Evolutionary conservation across 495 filamentous ascomycete species (phyloP).

Genomic region (Neurospora africana): DNA sequence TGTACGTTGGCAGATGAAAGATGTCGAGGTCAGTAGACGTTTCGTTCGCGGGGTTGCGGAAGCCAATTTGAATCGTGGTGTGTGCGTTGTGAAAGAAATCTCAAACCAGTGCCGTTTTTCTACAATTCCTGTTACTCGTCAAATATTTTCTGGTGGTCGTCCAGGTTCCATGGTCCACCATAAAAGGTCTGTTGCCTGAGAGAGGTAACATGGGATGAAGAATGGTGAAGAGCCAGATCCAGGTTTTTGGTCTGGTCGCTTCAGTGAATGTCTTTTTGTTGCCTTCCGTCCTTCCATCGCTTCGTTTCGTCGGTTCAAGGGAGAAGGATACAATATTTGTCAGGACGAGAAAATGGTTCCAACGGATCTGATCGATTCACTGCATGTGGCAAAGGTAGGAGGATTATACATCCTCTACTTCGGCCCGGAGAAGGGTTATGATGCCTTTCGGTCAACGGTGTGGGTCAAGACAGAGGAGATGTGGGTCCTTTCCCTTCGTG

Average conservation of each 20-base stretch:
- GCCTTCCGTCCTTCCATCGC: not conserved
- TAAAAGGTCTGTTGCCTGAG: not conserved
- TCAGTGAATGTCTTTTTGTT: not conserved
- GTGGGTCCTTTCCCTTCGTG: not conserved
- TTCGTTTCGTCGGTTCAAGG: not conserved
- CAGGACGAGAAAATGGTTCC: no score
- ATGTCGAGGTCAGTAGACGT: not conserved
- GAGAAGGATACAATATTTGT: not conserved
- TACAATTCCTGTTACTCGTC: not conserved
- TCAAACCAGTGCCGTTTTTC: not conserved
- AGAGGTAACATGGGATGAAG: not conserved
- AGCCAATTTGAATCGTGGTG: not conserved
- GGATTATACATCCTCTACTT: not conserved
- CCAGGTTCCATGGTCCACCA: not conserved
- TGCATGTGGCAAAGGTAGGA: not conserved
- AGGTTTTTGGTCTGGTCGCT: not conserved
- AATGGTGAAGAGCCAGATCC: not conserved
- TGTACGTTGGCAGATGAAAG: not conserved
- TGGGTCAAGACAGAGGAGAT: not conserved
- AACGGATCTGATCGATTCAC: no score
- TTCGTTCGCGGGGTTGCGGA: not conserved
- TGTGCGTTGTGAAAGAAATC: not conserved
- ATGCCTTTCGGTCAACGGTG: no score
- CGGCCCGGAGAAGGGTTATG: no score
- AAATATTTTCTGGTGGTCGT: not conserved